Evolutionary conservation across 305 asterid genomes (phyloP).

Genomic region (Fraxinus latifolia): DNA sequence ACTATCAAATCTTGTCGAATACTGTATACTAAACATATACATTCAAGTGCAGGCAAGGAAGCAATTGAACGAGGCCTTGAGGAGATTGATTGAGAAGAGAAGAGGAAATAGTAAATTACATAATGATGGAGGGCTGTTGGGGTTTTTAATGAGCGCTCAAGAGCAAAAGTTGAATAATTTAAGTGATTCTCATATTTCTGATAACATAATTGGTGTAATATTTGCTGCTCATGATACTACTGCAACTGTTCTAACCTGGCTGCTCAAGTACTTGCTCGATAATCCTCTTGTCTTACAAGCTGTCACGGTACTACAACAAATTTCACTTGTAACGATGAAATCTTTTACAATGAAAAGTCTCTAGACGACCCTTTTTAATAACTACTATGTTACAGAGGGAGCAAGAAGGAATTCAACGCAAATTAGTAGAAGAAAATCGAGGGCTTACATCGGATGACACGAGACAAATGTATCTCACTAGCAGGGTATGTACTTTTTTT

Average conservation of each 20-base stretch:
- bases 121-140: slow-evolving; percentile 49
- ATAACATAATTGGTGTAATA: slow-evolving; percentile 65
- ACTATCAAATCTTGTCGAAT: background rate
- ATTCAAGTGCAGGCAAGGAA: slow-evolving; percentile 47
- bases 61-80: slow-evolving; percentile 36
- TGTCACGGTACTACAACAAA: slow-evolving; percentile 38
- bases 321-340: background rate
- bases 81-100: slow-evolving; percentile 46
- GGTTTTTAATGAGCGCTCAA: slow-evolving; percentile 38
- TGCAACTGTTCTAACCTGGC: slow-evolving; percentile 72
- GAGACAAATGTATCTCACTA: slow-evolving; percentile 49
- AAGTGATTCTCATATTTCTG: slow-evolving; percentile 56
- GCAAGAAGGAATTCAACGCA: slow-evolving; percentile 43
- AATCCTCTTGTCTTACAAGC: slow-evolving; percentile 34
- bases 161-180: slow-evolving; percentile 20
- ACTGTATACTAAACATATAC: background rate
- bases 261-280: slow-evolving; percentile 67
- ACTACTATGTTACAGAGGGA: slow-evolving; percentile 37
- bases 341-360: background rate
- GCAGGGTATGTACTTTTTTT: slow-evolving; percentile 31
- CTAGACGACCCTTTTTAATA: background rate
- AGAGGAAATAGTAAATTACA: slow-evolving; percentile 25
- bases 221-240: slow-evolving; percentile 82
- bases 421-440: slow-evolving; percentile 28
- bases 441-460: slow-evolving; percentile 72